Conservation (phyloP, 176 grass and related monocot genomes). For the Carex myosuroides region DNA sequence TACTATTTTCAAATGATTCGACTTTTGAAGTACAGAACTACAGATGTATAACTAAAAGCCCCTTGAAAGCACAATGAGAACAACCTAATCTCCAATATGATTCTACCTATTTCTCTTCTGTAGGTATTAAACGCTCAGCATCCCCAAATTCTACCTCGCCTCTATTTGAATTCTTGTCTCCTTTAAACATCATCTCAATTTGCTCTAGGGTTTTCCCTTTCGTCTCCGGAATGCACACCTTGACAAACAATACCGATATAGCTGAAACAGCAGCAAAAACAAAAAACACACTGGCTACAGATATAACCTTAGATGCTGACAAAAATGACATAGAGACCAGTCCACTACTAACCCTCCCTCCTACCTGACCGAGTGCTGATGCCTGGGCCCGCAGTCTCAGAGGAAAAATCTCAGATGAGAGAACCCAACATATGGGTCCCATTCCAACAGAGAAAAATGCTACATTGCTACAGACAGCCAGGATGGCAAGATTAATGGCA, state of each 20-base stretch:
- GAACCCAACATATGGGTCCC: constrained; percentile 82
- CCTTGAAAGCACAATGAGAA: not conserved
- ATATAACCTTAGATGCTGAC: constrained; percentile 57
- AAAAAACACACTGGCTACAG: constrained; percentile 69
- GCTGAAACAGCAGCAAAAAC: constrained; percentile 49
- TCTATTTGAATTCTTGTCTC: constrained; percentile 42
- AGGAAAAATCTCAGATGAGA: constrained; percentile 83
- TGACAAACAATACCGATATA: constrained; percentile 55
- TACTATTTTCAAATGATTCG: not conserved
- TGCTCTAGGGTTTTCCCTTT: constrained; percentile 84
- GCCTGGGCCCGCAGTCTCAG: constrained; percentile 78
- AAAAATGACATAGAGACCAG: constrained; percentile 85
- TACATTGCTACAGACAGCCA: constrained; percentile 69
- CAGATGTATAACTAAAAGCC: not conserved
- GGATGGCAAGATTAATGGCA: constrained; percentile 60
- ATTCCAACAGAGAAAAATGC: constrained; percentile 89
- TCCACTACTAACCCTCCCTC: constrained; percentile 71
- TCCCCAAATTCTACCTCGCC: constrained; percentile 64
- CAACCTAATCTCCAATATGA: not conserved
- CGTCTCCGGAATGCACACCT: constrained; percentile 74
- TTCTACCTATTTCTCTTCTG: constrained; percentile 25
- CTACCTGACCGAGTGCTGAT: constrained; percentile 77
- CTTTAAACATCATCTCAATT: constrained; percentile 81
- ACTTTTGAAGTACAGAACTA: not conserved
- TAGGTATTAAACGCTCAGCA: constrained; percentile 46